Conservation (phyloP, 768 basidiomycete genomes). For the Termitomyces sp. region DNA sequence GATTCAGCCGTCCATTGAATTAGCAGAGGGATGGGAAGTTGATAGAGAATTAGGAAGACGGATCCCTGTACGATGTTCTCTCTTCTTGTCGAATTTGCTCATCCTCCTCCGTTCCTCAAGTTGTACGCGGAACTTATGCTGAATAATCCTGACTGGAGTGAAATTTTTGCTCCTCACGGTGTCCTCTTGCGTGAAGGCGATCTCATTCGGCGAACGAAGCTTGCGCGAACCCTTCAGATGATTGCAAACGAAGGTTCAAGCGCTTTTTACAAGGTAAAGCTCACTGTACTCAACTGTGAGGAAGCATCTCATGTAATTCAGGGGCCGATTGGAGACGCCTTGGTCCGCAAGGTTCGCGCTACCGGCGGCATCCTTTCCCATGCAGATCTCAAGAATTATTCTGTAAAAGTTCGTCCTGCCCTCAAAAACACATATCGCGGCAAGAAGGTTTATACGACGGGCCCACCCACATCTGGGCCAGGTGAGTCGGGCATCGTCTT, state of each 20-base stretch:
- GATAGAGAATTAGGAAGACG: constrained; percentile 70
- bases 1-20: constrained; percentile 64
- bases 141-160: constrained; percentile 67
- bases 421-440: constrained; percentile 35
- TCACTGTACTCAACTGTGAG: constrained; percentile 3
- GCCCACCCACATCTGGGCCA: constrained; percentile 83
- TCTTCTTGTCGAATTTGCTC: background rate
- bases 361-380: constrained; percentile 79
- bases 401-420: constrained; percentile 63
- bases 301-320: constrained; percentile 20
- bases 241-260: constrained; percentile 75
- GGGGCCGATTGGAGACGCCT: constrained; percentile 78
- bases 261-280: constrained; percentile 59
- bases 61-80: background rate
- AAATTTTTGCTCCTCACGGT: constrained; percentile 81
- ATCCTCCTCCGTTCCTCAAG: constrained; percentile 18
- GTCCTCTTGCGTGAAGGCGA: constrained; percentile 70
- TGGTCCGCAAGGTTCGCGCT: constrained; percentile 61
- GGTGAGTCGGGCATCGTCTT: constrained; percentile 23
- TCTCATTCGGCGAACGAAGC: constrained; percentile 61
- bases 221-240: constrained; percentile 68
- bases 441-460: constrained; percentile 74
- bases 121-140: constrained; percentile 53
- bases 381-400: constrained; percentile 68
- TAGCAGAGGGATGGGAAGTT: constrained; percentile 80